Evolutionary conservation across 2,329 filamentous ascomycete genomes (phyloP), one percentile per base, ranked within the genome.

Genomic region (Penicillium aurantiogriseum): DNA sequence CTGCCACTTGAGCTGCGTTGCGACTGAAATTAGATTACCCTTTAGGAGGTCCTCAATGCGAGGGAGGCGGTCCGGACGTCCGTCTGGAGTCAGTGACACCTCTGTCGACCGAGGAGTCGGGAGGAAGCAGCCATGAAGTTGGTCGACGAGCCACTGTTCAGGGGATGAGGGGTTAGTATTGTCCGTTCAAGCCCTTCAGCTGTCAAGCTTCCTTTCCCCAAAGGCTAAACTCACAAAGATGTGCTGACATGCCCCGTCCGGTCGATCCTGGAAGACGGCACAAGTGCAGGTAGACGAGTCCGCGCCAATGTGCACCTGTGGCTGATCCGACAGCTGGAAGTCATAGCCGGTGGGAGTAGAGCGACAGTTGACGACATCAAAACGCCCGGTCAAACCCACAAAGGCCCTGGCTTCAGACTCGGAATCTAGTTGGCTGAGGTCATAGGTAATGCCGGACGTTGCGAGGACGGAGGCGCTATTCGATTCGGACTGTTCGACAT

Each of bases 141-240:
- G 73, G 58, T 77, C 75, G 45, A 75, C 65, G 57, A 77, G 67
- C 75, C 75, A 77, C 75, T 77, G 61, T 19, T 51, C 17, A 40
- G 29, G 36, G 44, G 11, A 48, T 9, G n/a, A 33, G 50, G 33
- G n/a, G 31, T 61, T 59, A 59, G 59, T 35, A 43, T 38, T 36
- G 38, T n/a, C 31, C 38, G 33, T 52, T 21, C n/a, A 39, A 47
- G 6, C 21, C n/a, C 7, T 29, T 15, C 4, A 43, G n/a, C 33
- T 10, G 54, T 23, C 42, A 36, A 25, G 8, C 21, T 21, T 35
- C 13, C 15, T 19, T 25, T 39, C 27, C 10, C 31, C 31, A 43
- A 31, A 36, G 31, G 29, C 9, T 5, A 33, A 27, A 70, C 75
- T 72, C 60, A 77, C 75, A 63, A 75, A 77, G 40, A 77, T 75